A percentile compares a stretch with the other conserved stretches of the same genome.
Evolutionary conservation across 805 yeast species (phyloP).

Genomic region (Lipomyces chichibuensis): DNA sequence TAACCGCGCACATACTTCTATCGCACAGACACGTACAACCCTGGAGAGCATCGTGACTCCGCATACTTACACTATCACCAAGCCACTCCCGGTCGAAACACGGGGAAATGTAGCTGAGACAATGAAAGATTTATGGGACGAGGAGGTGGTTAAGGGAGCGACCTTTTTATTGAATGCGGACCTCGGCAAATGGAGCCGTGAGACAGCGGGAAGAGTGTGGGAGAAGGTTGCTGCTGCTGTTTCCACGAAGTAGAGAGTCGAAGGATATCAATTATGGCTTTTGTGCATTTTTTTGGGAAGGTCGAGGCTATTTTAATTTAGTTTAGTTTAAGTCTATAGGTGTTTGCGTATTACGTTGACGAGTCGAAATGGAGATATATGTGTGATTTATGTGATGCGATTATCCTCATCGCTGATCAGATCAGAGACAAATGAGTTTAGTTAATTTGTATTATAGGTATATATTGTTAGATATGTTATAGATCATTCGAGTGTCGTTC

Average conservation of each 20-base stretch:
- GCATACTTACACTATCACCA: slow-evolving; percentile 4
- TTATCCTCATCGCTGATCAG: neutral
- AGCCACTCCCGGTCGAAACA: slow-evolving; percentile 38
- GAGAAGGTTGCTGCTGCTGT: slow-evolving; percentile 2
- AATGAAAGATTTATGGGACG: slow-evolving; percentile 77
- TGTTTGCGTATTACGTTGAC: neutral
- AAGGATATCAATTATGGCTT: neutral
- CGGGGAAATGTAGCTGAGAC: slow-evolving; percentile 60
- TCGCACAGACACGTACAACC: slow-evolving; percentile 54
- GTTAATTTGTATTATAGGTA: neutral
- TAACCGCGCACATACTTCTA: slow-evolving; percentile 50
- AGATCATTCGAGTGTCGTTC: neutral
- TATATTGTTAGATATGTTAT: neutral
- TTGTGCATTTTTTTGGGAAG: neutral
- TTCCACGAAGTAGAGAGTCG: neutral
- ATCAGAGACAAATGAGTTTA: neutral
- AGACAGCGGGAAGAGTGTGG: slow-evolving; percentile 4
- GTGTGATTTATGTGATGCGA: neutral
- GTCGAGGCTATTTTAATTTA: neutral
- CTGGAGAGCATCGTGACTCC: slow-evolving; percentile 47
- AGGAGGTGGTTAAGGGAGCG: slow-evolving; percentile 64
- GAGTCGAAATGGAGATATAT: neutral
- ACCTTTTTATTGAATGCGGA: slow-evolving; percentile 53
- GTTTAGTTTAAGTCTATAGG: neutral
- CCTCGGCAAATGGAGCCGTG: slow-evolving; percentile 10